phyloP scores from a whole-genome alignment of 2,329 filamentous ascomycete species.

The Alternaria gansuensis region DNA sequence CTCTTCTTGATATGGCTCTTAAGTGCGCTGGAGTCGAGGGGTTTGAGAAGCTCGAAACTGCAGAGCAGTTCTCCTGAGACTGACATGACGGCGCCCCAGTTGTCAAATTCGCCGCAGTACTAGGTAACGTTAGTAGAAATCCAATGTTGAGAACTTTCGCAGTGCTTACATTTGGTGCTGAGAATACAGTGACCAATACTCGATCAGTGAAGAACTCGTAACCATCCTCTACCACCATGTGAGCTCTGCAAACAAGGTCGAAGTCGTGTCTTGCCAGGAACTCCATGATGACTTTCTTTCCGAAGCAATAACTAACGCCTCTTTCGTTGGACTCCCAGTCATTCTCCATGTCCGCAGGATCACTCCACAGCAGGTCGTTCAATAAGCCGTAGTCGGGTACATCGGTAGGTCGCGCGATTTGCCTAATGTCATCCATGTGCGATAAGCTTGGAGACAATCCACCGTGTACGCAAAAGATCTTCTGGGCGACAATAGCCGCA shows the following conservation, averaged over 20 bases:
- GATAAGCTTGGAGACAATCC: slow-evolving; percentile 89
- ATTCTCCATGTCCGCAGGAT: slow-evolving; percentile 96
- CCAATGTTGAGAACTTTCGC: not conserved
- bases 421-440: slow-evolving; percentile 98
- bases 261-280: slow-evolving; percentile 96
- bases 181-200: slow-evolving; percentile 95
- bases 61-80: slow-evolving; percentile 92
- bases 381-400: slow-evolving; percentile 95
- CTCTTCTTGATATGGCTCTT: slow-evolving; percentile 99
- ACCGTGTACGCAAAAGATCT: slow-evolving; percentile 97
- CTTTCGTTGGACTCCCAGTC: slow-evolving; percentile 98
- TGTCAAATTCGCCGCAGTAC: slow-evolving; percentile 99
- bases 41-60: slow-evolving; percentile 96
- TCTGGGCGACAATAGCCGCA: slow-evolving; percentile 93
- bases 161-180: slow-evolving; percentile 89
- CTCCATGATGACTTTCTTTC: slow-evolving; percentile 96
- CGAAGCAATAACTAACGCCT: slow-evolving; percentile 97
- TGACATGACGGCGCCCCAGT: slow-evolving; percentile 99
- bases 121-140: slow-evolving; percentile 52
- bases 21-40: slow-evolving; percentile 90
- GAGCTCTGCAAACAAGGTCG: slow-evolving; percentile 93
- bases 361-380: slow-evolving; percentile 96
- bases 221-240: slow-evolving; percentile 99
- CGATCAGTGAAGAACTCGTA: slow-evolving; percentile 99
- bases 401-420: slow-evolving; percentile 94